A percentile compares a stretch with the other conserved stretches of the same genome.
phyloP scores from a whole-genome alignment of 164 flowering plant species.

The Magnolia officinalis region DNA sequence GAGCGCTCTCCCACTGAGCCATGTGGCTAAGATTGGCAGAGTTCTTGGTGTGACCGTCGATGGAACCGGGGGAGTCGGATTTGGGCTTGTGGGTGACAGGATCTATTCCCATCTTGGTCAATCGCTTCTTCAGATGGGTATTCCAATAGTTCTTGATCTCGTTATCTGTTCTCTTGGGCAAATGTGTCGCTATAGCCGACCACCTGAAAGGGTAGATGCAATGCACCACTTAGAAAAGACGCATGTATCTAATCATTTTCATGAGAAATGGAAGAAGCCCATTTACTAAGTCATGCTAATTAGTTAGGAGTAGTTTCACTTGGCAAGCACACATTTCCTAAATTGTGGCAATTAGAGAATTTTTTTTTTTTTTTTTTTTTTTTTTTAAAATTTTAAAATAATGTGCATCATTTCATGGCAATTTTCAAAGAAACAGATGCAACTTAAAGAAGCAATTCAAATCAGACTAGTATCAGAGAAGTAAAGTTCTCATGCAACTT shows the following conservation, averaged over 20 bases:
- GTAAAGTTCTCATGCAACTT: too few relatives aligned
- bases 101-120: constrained; percentile 86
- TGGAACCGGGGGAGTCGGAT: constrained; percentile 43
- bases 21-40: constrained; percentile 82
- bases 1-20: constrained; percentile 96
- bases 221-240: neutral
- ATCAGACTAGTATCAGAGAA: too few relatives aligned
- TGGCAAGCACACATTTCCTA: too few relatives aligned
- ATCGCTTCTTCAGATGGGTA: constrained; percentile 85
- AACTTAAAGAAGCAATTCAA: too few relatives aligned
- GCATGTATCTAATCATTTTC: neutral
- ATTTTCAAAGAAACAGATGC: too few relatives aligned
- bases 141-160: constrained; percentile 79
- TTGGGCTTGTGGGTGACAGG: constrained; percentile 94
- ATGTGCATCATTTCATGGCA: too few relatives aligned
- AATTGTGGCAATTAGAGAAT: too few relatives aligned
- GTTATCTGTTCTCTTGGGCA: constrained; percentile 52
- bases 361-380: too few relatives aligned
- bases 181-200: constrained; percentile 93
- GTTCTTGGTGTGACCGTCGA: constrained; percentile 47
- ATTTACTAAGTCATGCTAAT: too few relatives aligned
- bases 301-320: too few relatives aligned
- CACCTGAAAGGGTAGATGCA: constrained; percentile 41
- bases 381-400: too few relatives aligned
- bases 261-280: neutral